Conservation (phyloP, 2,329 filamentous ascomycete genomes). For the Colletotrichum neosansevieriae region DNA sequence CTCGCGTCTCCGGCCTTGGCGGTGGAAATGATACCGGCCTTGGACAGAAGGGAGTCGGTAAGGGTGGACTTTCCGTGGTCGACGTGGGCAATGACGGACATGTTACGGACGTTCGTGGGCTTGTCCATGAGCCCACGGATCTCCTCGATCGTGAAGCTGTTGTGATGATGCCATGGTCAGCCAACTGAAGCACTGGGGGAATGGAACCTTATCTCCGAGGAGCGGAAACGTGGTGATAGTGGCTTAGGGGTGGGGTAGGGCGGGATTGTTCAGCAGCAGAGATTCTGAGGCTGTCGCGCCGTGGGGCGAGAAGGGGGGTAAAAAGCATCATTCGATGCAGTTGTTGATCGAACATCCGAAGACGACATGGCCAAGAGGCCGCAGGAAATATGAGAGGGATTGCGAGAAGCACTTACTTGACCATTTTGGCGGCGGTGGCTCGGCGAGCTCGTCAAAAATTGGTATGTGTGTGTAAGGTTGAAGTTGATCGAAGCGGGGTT, state of each 20-base stretch:
- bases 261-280: slow-evolving; percentile 12
- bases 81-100: slow-evolving; percentile 99
- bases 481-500: slow-evolving; percentile 58
- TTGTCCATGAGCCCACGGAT: slow-evolving; percentile 84
- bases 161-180: slow-evolving; percentile 66
- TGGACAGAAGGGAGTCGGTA: slow-evolving; percentile 98
- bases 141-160: slow-evolving; percentile 98
- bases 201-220: slow-evolving; percentile 52
- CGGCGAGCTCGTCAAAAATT: slow-evolving; percentile 54
- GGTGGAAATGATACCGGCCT: slow-evolving; percentile 99
- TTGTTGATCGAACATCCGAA: neutral
- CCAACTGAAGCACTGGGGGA: slow-evolving; percentile 38
- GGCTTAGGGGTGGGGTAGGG: slow-evolving; percentile 30
- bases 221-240: slow-evolving; percentile 24
- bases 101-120: slow-evolving; percentile 86
- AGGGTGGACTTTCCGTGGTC: slow-evolving; percentile 99
- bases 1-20: slow-evolving; percentile 96
- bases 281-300: slow-evolving; percentile 10
- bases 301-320: neutral
- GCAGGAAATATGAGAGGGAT: neutral
- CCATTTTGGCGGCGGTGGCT: slow-evolving; percentile 93
- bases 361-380: slow-evolving; percentile 7
- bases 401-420: slow-evolving; percentile 82
- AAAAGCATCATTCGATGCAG: neutral
- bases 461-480: slow-evolving; percentile 49